Evolutionary conservation across 2,329 filamentous ascomycete genomes (phyloP).

Genomic region (Coccinonectria pachysandricola): DNA sequence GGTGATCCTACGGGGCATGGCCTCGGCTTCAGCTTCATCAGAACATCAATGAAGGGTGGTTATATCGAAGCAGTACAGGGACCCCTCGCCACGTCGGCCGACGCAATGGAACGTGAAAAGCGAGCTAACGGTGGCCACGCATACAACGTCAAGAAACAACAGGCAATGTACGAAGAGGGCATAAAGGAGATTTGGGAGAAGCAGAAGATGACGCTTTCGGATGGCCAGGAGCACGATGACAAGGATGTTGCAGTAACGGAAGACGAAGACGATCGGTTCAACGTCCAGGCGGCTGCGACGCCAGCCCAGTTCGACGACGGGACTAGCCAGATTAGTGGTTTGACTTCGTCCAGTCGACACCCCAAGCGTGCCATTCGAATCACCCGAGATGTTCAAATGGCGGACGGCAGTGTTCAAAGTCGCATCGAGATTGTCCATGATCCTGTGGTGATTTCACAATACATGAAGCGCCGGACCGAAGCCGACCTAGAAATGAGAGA

Average conservation of each 20-base stretch:
- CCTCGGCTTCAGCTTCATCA: constrained; percentile 92
- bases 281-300: constrained; percentile 59
- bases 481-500: constrained; percentile 63
- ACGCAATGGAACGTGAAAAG: constrained; percentile 78
- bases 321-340: constrained; percentile 64
- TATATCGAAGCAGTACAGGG: constrained; percentile 73
- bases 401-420: constrained; percentile 43
- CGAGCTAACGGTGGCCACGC: constrained; percentile 88
- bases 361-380: constrained; percentile 63
- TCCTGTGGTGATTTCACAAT: constrained; percentile 78
- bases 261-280: constrained; percentile 58
- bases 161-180: constrained; percentile 81
- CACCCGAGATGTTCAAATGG: constrained; percentile 45
- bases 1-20: constrained; percentile 91
- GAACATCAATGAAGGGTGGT: constrained; percentile 97
- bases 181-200: constrained; percentile 89
- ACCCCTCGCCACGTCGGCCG: constrained; percentile 57
- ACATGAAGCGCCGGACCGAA: constrained; percentile 66
- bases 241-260: constrained; percentile 47
- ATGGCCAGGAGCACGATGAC: constrained; percentile 57
- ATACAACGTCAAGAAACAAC: constrained; percentile 94
- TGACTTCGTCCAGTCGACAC: constrained; percentile 53
- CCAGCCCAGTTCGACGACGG: constrained; percentile 67
- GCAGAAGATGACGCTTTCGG: constrained; percentile 69
- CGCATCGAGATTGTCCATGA: constrained; percentile 65